A percentile compares a stretch with the other conserved stretches of the same genome.
These are phyloP conservation scores for Pythium scleroteichum DNA, from an alignment of 352 stramenopile genomes.

Conservation along the genomic window DNA sequence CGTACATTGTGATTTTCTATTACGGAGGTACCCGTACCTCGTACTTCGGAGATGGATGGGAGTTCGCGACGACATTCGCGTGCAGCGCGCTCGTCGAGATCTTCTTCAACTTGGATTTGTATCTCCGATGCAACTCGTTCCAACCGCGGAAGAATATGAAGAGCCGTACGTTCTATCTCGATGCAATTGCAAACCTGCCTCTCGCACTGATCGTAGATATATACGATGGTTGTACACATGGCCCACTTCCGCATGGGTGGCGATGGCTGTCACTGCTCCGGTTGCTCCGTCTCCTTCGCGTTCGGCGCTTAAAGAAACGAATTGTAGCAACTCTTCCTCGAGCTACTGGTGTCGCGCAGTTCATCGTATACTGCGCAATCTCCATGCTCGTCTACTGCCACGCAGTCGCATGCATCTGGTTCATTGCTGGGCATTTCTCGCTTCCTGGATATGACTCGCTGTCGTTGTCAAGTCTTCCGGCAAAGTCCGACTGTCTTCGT, in stretches of 20 bases:
- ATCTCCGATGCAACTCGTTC: constrained; percentile 22
- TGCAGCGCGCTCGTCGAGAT: constrained; percentile 22
- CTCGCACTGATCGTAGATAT: constrained; percentile 28
- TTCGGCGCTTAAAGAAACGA: constrained; percentile 25
- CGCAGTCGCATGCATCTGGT: constrained; percentile 31
- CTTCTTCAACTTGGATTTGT: constrained; percentile 30
- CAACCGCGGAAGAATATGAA: constrained; percentile 21
- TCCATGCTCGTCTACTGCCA: constrained; percentile 36
- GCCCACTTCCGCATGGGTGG: constrained; percentile 13
- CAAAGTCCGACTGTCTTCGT: constrained; percentile 28
- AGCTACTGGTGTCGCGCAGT: constrained; percentile 26
- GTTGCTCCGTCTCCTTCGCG: constrained; percentile 28
- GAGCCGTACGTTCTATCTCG: constrained; percentile 23
- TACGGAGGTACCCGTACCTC: constrained; percentile 21
- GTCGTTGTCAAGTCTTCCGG: constrained; percentile 3
- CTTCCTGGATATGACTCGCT: constrained; percentile 1
- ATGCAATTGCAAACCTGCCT: constrained; percentile 27
- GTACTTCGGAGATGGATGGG: constrained; percentile 12
- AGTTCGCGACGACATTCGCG: constrained; percentile 25
- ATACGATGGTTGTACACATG: constrained; percentile 20
- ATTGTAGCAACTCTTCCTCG: constrained; percentile 20
- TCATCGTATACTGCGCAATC: constrained; percentile 33
- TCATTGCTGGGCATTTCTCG: constrained; percentile 25
- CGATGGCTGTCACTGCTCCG: constrained; percentile 29
- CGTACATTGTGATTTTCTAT: constrained; percentile 34